A percentile compares a stretch with the other conserved stretches of the same genome.
These are phyloP conservation scores for Populus simonii DNA, from an alignment of 345 rosid genomes.

Conservation along the genomic window DNA sequence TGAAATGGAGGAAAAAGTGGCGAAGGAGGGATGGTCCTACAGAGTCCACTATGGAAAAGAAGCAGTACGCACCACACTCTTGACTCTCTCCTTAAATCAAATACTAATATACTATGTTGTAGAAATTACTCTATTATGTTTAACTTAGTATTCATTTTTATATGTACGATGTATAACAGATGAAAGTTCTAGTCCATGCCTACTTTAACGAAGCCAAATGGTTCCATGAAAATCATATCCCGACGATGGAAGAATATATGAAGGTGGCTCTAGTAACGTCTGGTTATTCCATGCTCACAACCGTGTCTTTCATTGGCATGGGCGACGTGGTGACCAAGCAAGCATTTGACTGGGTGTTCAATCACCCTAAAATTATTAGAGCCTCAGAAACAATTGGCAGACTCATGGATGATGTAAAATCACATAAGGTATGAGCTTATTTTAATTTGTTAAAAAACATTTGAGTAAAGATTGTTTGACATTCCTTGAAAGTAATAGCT, in stretches of 20 bases:
- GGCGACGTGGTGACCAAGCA: slow-evolving; percentile 16
- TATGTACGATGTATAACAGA: neutral
- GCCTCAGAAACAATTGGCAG: slow-evolving; percentile 19
- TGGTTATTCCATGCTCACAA: slow-evolving; percentile 9
- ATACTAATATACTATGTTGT: neutral
- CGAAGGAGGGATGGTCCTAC: neutral
- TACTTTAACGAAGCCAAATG: slow-evolving; percentile 35
- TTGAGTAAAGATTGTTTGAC: too few species aligned
- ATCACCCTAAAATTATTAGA: slow-evolving; percentile 11
- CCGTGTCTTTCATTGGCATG: slow-evolving; percentile 20
- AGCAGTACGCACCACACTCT: neutral
- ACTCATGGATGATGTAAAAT: slow-evolving; percentile 30
- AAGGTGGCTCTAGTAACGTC: slow-evolving; percentile 7
- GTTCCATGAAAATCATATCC: slow-evolving; percentile 15
- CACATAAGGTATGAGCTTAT: neutral
- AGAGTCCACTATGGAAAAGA: neutral
- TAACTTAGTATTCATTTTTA: neutral
- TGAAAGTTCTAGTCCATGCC: neutral
- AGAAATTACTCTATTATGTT: neutral
- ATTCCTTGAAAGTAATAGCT: neutral
- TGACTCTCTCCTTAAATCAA: neutral
- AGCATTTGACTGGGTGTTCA: slow-evolving; percentile 22
- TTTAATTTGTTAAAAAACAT: too few species aligned
- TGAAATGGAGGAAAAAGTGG: neutral
- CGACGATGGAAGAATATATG: slow-evolving; percentile 30